A percentile compares a stretch with the other conserved stretches of the same genome.
Evolutionary conservation across 2,329 filamentous ascomycete genomes (phyloP).

Genomic region (Stemphylium beticola): DNA sequence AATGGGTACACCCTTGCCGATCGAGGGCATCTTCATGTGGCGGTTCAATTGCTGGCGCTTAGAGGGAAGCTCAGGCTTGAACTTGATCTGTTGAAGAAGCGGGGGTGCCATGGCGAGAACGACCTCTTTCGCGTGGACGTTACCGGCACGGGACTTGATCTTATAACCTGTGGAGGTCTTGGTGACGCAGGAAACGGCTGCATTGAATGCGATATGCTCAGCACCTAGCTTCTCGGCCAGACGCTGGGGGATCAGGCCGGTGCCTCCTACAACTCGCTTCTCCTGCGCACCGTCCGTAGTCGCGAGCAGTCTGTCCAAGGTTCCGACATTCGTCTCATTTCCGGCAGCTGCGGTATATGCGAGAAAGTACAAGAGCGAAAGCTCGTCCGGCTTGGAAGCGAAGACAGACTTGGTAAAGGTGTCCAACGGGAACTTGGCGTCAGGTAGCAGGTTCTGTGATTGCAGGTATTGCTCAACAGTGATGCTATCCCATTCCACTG

Average conservation of each 20-base stretch:
- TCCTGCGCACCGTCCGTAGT: constrained; percentile 25
- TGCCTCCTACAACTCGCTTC: constrained; percentile 28
- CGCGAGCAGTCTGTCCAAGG: constrained; percentile 14
- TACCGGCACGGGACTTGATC: constrained; percentile 22
- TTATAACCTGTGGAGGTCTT: constrained; percentile 17
- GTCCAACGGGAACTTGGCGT: constrained; percentile 18
- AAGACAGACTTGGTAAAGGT: constrained; percentile 21
- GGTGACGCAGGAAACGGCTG: constrained; percentile 22
- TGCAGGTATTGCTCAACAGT: constrained; percentile 19
- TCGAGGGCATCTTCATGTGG: constrained; percentile 54
- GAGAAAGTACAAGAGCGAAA: constrained; percentile 26
- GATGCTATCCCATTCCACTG: constrained; percentile 20
- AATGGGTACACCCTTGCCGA: constrained; percentile 59
- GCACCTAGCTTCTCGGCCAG: constrained; percentile 23
- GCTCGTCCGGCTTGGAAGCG: constrained; percentile 17
- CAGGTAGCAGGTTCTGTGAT: constrained; percentile 3
- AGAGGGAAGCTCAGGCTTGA: constrained; percentile 55
- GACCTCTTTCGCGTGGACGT: constrained; percentile 52
- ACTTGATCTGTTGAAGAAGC: constrained; percentile 54
- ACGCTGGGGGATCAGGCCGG: constrained; percentile 23
- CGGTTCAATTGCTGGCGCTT: constrained; percentile 49
- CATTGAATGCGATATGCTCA: constrained; percentile 23
- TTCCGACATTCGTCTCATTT: constrained; percentile 24
- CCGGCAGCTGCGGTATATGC: constrained; percentile 29
- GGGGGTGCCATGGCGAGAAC: constrained; percentile 59